Conservation (phyloP, 148 eudicot species). For the Pharnaceum exiguum region DNA sequence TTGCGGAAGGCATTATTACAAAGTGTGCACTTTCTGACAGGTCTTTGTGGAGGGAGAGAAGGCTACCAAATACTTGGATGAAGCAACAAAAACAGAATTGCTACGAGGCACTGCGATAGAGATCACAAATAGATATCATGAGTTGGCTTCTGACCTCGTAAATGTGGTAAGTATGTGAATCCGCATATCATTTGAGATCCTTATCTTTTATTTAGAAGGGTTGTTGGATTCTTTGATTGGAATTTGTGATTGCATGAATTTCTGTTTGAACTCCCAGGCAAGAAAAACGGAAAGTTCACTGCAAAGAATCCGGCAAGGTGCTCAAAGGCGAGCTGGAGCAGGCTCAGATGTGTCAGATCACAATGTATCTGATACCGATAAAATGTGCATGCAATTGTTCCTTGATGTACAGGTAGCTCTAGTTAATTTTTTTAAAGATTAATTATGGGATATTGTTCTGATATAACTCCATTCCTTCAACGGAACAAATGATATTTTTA, state of each 20-base stretch:
- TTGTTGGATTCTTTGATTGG: background rate
- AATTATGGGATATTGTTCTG: background rate
- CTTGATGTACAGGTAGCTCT: constrained; percentile 99
- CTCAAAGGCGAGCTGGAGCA: constrained; percentile 83
- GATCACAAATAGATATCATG: constrained; percentile 71
- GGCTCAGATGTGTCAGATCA: constrained; percentile 73
- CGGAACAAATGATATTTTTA: too few species aligned
- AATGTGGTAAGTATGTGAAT: constrained; percentile 45
- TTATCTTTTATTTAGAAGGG: background rate
- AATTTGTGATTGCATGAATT: background rate
- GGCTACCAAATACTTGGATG: constrained; percentile 52
- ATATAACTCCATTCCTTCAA: background rate
- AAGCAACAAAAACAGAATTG: constrained; percentile 52
- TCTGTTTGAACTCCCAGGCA: constrained; percentile 40
- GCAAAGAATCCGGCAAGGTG: constrained; percentile 71
- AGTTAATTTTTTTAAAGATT: too few species aligned
- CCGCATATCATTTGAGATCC: background rate
- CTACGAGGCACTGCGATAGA: constrained; percentile 54
- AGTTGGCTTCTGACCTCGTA: constrained; percentile 62
- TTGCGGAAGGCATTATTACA: background rate
- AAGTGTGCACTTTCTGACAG: constrained; percentile 29
- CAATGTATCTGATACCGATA: constrained; percentile 81
- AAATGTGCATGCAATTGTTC: constrained; percentile 87
- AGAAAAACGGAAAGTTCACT: constrained; percentile 78
- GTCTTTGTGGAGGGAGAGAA: constrained; percentile 74